phyloP scores from a whole-genome alignment of 2,329 filamentous ascomycete species.

The Ceratocystis colombiana region DNA sequence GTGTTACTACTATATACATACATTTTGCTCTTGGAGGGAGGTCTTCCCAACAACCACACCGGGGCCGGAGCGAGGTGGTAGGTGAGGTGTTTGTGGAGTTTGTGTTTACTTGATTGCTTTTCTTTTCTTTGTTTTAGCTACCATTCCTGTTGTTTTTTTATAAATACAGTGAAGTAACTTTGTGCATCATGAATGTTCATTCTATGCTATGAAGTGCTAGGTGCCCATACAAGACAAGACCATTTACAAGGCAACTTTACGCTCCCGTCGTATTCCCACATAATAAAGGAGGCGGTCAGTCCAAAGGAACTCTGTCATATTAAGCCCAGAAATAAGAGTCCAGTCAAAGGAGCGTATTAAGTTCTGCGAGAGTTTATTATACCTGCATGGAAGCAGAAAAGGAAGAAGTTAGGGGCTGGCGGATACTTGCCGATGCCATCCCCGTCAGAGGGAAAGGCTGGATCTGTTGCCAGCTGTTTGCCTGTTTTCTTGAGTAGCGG shows the following conservation, averaged over 20 bases:
- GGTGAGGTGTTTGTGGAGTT: background rate
- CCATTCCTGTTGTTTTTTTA: background rate
- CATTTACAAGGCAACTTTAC: background rate
- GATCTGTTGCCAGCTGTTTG: too few relatives aligned
- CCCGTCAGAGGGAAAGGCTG: background rate
- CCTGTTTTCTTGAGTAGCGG: background rate
- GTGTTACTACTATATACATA: slow-evolving; percentile 4
- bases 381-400: slow-evolving; percentile 1
- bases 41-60: background rate
- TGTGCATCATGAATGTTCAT: background rate
- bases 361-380: background rate
- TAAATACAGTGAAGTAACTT: background rate
- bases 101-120: background rate
- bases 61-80: background rate
- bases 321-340: too few relatives aligned
- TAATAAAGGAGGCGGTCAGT: background rate
- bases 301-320: too few relatives aligned
- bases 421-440: background rate
- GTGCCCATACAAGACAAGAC: background rate
- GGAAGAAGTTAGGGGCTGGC: background rate
- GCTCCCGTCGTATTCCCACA: background rate
- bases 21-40: background rate
- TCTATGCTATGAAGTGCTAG: background rate
- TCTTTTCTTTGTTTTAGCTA: background rate
- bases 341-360: background rate